Evolutionary conservation across 148 eudicot genomes (phyloP), one percentile per base, ranked within the genome.

Genomic region (Cornus controversa): DNA sequence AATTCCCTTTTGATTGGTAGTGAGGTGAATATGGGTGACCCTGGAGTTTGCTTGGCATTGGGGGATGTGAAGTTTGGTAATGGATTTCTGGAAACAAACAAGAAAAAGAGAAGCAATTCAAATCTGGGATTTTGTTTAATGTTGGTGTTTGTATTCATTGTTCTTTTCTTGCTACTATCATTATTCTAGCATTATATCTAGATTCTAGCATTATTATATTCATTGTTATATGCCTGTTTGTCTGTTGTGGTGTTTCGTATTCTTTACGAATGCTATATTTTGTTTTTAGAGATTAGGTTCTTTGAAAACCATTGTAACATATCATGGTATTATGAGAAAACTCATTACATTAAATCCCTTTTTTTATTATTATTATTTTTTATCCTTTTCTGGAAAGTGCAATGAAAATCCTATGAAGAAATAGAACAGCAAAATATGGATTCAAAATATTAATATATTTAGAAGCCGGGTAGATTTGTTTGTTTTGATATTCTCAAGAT

Each of bases 1-100:
- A 89, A 88, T 86, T 92, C 96, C 25, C 71, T 90, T 26, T 75
- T 88, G 90, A 70, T 90, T 37, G 91, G 89, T 24, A 90, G 94
- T 73, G 81, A 85, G 71, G 90, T 90, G 75, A 80, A 67, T 53
- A 83, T 88, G 86, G 89, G 81, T 2, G 91, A 88, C 68, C 82
- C 89, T 37, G 91, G 91, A 26, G 86, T 88, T 16, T 27, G 81
- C 26, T 37, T 90, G n/a, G 81, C 74, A 15, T 72, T 87, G 22
- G 80, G 77, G 29, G 92, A 78, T 53, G 57, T 80, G 10, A 65
- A 60, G 26, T 66, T 76, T 68, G 86, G 77, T 34, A 82, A 72
- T 70, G 82, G 77, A 26, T 29, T 50, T 67, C 62, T 18, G 2
- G 37, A 64, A n/a, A 69, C 76, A 65, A 79, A 45, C 24, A 60